Base-by-base conservation (phyloP, 192 early-diverging fungal species). In the Phlyctochytrium arcticum region DNA sequence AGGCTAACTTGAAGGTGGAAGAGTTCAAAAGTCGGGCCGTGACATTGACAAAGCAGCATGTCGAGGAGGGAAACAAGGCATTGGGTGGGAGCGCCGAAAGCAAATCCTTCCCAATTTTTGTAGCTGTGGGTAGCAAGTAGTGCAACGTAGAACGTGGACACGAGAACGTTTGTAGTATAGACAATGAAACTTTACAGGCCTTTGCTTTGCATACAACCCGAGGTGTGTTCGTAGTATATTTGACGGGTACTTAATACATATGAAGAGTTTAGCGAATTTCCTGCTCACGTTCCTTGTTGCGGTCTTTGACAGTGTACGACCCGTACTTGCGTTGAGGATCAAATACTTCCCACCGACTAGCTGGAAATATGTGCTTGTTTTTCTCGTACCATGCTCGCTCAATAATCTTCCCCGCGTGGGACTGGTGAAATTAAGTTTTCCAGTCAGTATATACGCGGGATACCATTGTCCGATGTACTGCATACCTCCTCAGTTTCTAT, bases 281-380 rank as follows among this genome's bases (percentile, higher is more conserved):
- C 39, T 44, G 12, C 39, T 44, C 39, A n/a, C 39, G 39, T 44
- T 53, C 67, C 60, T 85, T 80, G 6, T 80, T 80, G 42, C 56
- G 65, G 50, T 85, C 85, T 39, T 84, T 85, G 60, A 87, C 70
- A 12, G 81, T 87, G 60, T 88, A 88, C 54, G 76, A 78, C 33
- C 80, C 81, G 60, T 85, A 87, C 70, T 79, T 79, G 67, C 91
- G 92, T 34, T 88, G 80, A 0, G 92, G 90, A 69, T 94, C 91
- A 68, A 90, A 95, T 10, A 88, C 78, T 74, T 98, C 94, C 91
- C 92, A 98, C 50, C 95, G 82, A 36, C 85, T 89, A 3, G 93
- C 89, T 4, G 95, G 93, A 69, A 98, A 96, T 30, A 95, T 96
- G 60, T 98, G 95, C 76, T 96, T 98, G 75, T 95, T 92, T 24